phyloP scores from a whole-genome alignment of 1,284 basidiomycete species.

The Ceratobasidium sp. region DNA sequence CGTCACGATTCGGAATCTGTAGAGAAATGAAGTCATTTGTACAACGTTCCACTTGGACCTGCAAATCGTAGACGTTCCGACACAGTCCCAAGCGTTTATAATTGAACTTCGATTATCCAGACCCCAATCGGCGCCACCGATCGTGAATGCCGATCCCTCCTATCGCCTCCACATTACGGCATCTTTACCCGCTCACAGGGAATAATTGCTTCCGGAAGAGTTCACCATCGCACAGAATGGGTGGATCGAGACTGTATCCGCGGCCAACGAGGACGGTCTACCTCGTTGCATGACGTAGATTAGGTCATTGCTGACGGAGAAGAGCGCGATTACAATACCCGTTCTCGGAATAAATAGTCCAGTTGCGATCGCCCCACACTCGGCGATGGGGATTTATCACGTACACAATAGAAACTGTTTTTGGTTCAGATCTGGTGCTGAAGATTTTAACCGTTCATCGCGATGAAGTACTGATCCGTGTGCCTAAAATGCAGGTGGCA shows the following conservation, averaged over 20 bases:
- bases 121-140: not conserved
- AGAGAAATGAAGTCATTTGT: slow-evolving; percentile 30
- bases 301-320: not conserved
- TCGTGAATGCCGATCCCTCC: not conserved
- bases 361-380: too few species aligned
- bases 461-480: too few species aligned
- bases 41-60: not conserved
- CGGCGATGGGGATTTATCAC: too few species aligned
- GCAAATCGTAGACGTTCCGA: slow-evolving; percentile 2
- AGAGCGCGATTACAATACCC: not conserved
- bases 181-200: not conserved
- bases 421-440: too few species aligned
- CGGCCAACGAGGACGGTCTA: not conserved
- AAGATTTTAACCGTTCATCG: too few species aligned
- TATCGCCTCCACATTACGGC: not conserved
- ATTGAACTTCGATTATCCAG: not conserved
- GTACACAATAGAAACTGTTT: too few species aligned
- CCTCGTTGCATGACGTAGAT: not conserved
- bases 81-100: not conserved
- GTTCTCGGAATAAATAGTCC: not conserved
- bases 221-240: not conserved
- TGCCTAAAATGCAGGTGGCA: too few species aligned
- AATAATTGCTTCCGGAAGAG: not conserved
- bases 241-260: not conserved
- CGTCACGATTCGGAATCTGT: not conserved